Evolutionary conservation across 768 basidiomycete species (phyloP), one percentile per base, ranked within the genome.

Genomic region (Leccinum truebloodii): DNA sequence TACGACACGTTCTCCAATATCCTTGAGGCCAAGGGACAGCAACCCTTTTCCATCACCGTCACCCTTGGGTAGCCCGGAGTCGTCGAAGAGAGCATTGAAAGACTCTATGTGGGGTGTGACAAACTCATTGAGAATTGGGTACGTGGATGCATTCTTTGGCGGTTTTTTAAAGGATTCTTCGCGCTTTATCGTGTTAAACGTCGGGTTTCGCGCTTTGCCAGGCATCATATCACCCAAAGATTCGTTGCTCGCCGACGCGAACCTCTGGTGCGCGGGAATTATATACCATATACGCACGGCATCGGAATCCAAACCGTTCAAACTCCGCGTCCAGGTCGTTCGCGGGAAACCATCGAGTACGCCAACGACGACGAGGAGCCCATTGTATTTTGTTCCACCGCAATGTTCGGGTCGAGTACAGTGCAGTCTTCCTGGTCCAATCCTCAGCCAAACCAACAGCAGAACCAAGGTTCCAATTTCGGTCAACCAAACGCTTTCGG

Each of bases 21-120:
- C 93, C 65, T 88, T 84, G 13, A 98, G 69, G 8, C 85, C 92
- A 2, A 93, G 76, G 53, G 85, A 86, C 8, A 99, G 72, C 10
- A 98, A 74, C 0, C 97, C 97, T 35, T 81, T 81, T 2, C 91
- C 92, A 58, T 92, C 86, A 14, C 87, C 87, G 66, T 88, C 87
- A 10, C 89, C 88, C 50, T 80, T 70, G 59, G 88, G 85, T 57
- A 91, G 73, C n/a, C 90, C 90, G 56, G 90, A 88, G 73, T 96
- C 94, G 69, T 98, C 95, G 73, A 98, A 95, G 28, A 99, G 83
- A 16, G 94, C 88, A 75, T 98, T 96, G 82, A 99, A 98, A 41
- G 92, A 94, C 73, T 98, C 91, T 63, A 98, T 85, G 72, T 98
- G 95, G 6, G 97, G 96, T 24, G 85, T 79, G 57, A 98, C 94